Evolutionary conservation across 768 basidiomycete species (phyloP), one percentile per base, ranked within the genome.

Genomic region (Coprinopsis strossmayeri): DNA sequence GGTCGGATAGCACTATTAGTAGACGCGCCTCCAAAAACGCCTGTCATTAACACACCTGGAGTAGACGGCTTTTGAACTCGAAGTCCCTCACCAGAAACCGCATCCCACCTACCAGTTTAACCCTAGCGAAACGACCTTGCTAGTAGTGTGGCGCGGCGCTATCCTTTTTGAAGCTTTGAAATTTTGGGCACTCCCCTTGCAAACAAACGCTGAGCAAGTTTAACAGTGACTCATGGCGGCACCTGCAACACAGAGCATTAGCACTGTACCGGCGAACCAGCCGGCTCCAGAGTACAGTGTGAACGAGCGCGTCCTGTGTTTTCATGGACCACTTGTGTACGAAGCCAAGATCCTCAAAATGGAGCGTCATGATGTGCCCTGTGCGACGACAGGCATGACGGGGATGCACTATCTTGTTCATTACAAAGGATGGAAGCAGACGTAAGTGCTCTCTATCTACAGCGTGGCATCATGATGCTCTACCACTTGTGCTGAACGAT

Each of bases 371-470:
- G 80, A 83, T 50, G 82, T 85, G 56, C 65, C 71, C 15, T 82
- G 71, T 47, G 77, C 82, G 0, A 72, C 78, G 34, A 74, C 78
- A 3, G 79, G 82, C 4, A 62, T 66, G 9, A 64, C 77, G 2
- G 95, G 94, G 4, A 79, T 81, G 2, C 91, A 95, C 58, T 97
- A 91, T 67, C 84, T 88, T 52, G 94, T 99, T 32, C 96, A 99
- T 65, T 99, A 99, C 75, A 96, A 97, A 66, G 96, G 96, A 7
- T 99, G 96, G 96, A 99, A 97, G 64, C 88, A 91, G 65, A 94
- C 91, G 91, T 94, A 62, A 55, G 80, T 70, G 21, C 26, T 26
- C 44, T 39, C 25, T 26, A 34, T 39, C 34, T 53, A 38, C 18
- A n/a, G n/a, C n/a, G n/a, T 39, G 12, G 12, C 25, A 25, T 26